phyloP scores from a whole-genome alignment of 495 filamentous ascomycete genomes.

The Neurospora africana region DNA sequence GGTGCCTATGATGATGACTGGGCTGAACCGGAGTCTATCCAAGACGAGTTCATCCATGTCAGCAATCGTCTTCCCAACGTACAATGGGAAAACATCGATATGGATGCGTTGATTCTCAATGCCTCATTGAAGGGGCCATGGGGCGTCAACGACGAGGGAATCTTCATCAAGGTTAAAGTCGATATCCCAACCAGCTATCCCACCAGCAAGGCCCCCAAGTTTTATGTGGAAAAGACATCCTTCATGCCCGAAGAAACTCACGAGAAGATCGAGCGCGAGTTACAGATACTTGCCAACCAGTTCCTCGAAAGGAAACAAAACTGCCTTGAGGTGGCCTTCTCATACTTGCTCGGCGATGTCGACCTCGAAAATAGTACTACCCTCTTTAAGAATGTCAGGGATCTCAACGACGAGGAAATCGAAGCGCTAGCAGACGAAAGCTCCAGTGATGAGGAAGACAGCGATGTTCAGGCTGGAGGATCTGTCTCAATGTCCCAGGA shows the following conservation, averaged over 20 bases:
- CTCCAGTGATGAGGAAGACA: conserved; percentile 82
- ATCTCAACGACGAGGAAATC: conserved; percentile 49
- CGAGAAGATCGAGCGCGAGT: conserved; percentile 51
- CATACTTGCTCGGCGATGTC: conserved; percentile 76
- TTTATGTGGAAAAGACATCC: conserved; percentile 66
- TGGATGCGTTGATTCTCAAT: conserved; percentile 57
- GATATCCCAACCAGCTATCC: conserved; percentile 76
- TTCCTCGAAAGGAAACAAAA: conserved; percentile 60
- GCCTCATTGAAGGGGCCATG: conserved; percentile 83
- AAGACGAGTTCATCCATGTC: conserved; percentile 79
- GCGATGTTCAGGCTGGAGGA: conserved; percentile 41
- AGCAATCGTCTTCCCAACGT: conserved; percentile 76
- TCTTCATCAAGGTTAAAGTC: conserved; percentile 70
- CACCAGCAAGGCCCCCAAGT: conserved; percentile 50
- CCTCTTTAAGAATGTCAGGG: conserved; percentile 50
- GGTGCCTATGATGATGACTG: conserved; percentile 43
- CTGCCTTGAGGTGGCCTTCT: conserved; percentile 72
- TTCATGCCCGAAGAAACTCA: conserved; percentile 62
- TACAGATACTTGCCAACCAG: conserved; percentile 58
- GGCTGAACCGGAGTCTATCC: conserved; percentile 69
- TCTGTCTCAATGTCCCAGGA: conserved; percentile 48
- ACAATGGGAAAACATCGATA: conserved; percentile 74
- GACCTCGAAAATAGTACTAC: conserved; percentile 63
- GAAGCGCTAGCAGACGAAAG: conserved; percentile 49
- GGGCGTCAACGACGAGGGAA: conserved; percentile 57